These are phyloP conservation scores for Candida anglica DNA, from an alignment of 805 yeast genomes.

Conservation along the genomic window DNA sequence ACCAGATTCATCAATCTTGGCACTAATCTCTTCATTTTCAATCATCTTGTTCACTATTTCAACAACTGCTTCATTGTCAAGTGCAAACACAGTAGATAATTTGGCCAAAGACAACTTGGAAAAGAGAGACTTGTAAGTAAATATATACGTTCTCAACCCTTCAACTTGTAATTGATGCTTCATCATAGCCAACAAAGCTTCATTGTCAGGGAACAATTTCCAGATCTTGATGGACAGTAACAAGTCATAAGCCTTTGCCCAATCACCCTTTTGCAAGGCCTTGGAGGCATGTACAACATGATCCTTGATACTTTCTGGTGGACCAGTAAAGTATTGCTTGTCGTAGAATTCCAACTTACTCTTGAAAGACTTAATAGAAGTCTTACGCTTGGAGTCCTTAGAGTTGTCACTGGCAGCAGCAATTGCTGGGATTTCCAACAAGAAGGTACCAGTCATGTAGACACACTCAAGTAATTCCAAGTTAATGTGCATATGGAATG, in stretches of 20 bases:
- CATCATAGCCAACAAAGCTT: constrained; percentile 65
- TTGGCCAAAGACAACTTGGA: constrained; percentile 66
- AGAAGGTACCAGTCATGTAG: constrained; percentile 82
- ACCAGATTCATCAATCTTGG: constrained; percentile 19
- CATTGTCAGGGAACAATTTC: constrained; percentile 73
- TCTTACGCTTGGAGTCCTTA: constrained; percentile 55
- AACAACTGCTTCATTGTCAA: constrained; percentile 51
- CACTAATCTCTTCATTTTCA: constrained; percentile 71
- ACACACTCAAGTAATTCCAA: constrained; percentile 92
- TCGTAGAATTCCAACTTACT: constrained; percentile 89
- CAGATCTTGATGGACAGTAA: constrained; percentile 79
- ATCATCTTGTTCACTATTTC: constrained; percentile 73
- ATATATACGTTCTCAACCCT: constrained; percentile 89
- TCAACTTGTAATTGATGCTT: constrained; percentile 78
- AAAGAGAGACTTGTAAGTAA: constrained; percentile 76
- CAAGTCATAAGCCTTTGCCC: constrained; percentile 73
- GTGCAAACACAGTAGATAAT: constrained; percentile 63
- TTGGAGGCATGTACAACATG: constrained; percentile 89
- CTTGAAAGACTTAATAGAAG: constrained; percentile 78
- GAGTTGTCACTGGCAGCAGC: constrained; percentile 67
- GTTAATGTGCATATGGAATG: constrained; percentile 98
- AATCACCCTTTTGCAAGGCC: constrained; percentile 83
- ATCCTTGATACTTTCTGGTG: constrained; percentile 95
- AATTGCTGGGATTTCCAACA: constrained; percentile 87
- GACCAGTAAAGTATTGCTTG: constrained; percentile 93